Conservation (phyloP, 768 basidiomycete species). For the Auricularia heimuer region DNA sequence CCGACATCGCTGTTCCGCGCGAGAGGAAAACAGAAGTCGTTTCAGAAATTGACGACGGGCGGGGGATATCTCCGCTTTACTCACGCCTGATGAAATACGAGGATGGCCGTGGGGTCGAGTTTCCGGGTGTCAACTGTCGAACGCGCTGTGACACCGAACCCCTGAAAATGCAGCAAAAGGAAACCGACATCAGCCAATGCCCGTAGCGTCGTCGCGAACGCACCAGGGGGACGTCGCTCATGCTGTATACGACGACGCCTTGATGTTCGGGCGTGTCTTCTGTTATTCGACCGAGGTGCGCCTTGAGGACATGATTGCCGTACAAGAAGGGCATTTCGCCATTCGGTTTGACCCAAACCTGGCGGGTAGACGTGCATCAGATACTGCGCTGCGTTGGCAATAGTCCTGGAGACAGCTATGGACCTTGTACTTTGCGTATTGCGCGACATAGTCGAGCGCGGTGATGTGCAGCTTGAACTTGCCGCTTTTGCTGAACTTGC, state of each 20-base stretch:
- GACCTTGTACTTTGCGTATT: conserved; percentile 98
- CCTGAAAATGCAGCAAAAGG: conserved; percentile 37
- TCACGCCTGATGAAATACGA: conserved; percentile 97
- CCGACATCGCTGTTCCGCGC: conserved; percentile 70
- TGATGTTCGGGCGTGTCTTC: conserved; percentile 99
- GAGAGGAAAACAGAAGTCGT: conserved; percentile 5
- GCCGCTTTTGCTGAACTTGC: conserved; percentile 93
- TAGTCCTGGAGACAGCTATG: conserved; percentile 7
- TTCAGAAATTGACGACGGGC: not conserved
- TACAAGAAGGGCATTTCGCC: conserved; percentile 99
- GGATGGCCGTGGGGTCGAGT: conserved; percentile 91
- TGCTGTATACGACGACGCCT: conserved; percentile 92
- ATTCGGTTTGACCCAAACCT: conserved; percentile 53
- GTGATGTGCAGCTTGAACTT: conserved; percentile 98
- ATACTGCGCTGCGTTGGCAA: not conserved
- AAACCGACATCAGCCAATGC: not conserved
- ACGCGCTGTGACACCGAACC: conserved; percentile 94
- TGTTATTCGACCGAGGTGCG: conserved; percentile 96
- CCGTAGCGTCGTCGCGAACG: conserved; percentile 15
- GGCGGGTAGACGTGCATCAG: not conserved
- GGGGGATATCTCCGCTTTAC: conserved; percentile 15
- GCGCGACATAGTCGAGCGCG: conserved; percentile 82
- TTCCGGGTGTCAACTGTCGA: conserved; percentile 95
- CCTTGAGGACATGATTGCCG: conserved; percentile 97
- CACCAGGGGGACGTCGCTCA: conserved; percentile 90